Conservation (phyloP, 768 basidiomycete genomes). For the Melanogaster broomeanus region DNA sequence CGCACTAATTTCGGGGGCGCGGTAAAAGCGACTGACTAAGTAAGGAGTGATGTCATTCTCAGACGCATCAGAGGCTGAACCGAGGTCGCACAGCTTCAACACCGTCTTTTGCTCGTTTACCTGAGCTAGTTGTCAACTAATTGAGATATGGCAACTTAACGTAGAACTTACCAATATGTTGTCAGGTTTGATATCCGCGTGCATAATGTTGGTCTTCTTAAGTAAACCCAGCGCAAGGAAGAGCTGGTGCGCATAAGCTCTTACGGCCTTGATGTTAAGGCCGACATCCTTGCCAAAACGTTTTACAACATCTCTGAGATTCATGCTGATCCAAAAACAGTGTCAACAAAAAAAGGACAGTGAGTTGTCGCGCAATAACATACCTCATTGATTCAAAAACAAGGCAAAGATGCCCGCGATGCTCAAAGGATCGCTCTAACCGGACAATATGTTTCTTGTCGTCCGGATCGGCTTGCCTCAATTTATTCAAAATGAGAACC, state of each 20-base stretch:
- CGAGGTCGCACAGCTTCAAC: conserved; percentile 93
- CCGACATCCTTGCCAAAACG: conserved; percentile 98
- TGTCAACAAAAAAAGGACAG: conserved; percentile 13
- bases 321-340: conserved; percentile 66
- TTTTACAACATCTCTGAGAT: conserved; percentile 96
- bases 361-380: conserved; percentile 18
- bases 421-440: conserved; percentile 94
- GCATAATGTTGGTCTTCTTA: conserved; percentile 91
- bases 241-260: conserved; percentile 97
- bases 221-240: conserved; percentile 85
- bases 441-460: conserved; percentile 96
- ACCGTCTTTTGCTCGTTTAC: conserved; percentile 94
- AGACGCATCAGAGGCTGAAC: conserved; percentile 92
- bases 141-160: conserved; percentile 11
- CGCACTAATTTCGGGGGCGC: conserved; percentile 97
- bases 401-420: conserved; percentile 93
- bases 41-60: conserved; percentile 99
- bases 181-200: conserved; percentile 98
- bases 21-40: conserved; percentile 95
- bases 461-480: conserved; percentile 88
- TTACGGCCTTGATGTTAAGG: conserved; percentile 93
- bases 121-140: conserved; percentile 40
- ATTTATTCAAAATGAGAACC: conserved; percentile 82
- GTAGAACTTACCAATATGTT: conserved; percentile 81
- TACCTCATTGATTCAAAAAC: conserved; percentile 95